Evolutionary conservation across 2,329 filamentous ascomycete genomes (phyloP).

Genomic region (Paecilomyces dactylethromorphus): DNA sequence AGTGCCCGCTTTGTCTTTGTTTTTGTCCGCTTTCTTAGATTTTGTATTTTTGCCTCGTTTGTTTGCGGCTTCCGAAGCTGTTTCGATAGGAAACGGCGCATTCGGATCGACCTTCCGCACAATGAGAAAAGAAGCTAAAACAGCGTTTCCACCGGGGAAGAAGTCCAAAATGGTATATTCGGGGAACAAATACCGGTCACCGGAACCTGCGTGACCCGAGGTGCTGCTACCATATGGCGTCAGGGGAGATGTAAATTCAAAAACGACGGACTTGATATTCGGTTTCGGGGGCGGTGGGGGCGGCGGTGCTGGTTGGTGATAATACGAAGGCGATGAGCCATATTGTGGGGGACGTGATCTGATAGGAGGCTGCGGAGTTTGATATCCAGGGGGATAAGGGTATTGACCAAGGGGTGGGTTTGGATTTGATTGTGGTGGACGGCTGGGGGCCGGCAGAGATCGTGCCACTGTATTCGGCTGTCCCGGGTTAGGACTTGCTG

Average conservation of each 20-base stretch:
- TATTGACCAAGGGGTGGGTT: constrained; percentile 20
- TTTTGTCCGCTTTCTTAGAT: constrained; percentile 31
- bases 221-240: constrained; percentile 35
- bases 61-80: constrained; percentile 20
- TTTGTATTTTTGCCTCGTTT: constrained; percentile 23
- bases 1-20: constrained; percentile 9
- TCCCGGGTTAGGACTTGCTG: constrained; percentile 6
- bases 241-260: constrained; percentile 40
- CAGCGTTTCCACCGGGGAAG: constrained; percentile 37
- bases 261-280: constrained; percentile 41
- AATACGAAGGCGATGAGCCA: constrained; percentile 25
- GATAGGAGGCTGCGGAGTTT: constrained; percentile 23
- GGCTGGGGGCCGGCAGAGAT: constrained; percentile 15
- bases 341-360: constrained; percentile 31
- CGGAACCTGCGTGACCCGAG: constrained; percentile 34
- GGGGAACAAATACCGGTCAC: constrained; percentile 44
- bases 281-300: constrained; percentile 28
- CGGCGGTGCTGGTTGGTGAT: constrained; percentile 20
- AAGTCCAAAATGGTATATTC: constrained; percentile 44
- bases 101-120: constrained; percentile 37
- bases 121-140: constrained; percentile 43
- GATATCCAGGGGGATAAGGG: constrained; percentile 24
- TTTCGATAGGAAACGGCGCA: constrained; percentile 30
- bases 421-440: constrained; percentile 11
- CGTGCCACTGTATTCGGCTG: constrained; percentile 17